Base-by-base conservation (phyloP, 2,329 filamentous ascomycete species). In the Blastomyces gilchristii region DNA sequence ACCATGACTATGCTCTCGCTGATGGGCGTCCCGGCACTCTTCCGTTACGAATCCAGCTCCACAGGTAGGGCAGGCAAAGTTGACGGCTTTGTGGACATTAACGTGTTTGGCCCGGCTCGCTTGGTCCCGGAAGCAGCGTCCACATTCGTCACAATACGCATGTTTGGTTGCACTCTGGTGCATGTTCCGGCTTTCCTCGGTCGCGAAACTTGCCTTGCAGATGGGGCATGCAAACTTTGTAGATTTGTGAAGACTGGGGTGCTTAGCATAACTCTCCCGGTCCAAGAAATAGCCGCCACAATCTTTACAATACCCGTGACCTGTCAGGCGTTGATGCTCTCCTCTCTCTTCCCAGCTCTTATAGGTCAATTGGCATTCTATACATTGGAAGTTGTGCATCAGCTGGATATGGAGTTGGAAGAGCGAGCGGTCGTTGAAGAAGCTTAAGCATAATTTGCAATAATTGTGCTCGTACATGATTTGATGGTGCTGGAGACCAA, bases 401-500 rank as follows among this genome's bases (percentile, higher is more conserved):
- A 62, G n/a, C 16, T 62, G 47, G 34, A 58, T 62, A 53, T 67
- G 66, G 37, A 41, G 57, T 18, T 63, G 12, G 14, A 64, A 53
- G 8, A 61, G n/a, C 7, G 22, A 58, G 8, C 41, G 18, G n/a
- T 66, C 63, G 14, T 47, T 57, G 43, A 67, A 67, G n/a, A 65
- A 67, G 22, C 62, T 60, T 12, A 59, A 53, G 31, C 66, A 67
- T 49, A 59, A 47, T 16, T 63, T 41, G 61, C 66, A 67, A 52
- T 65, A 68, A 25, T 64, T 65, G 53, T 68, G 66, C 16, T 57
- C 60, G 28, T 58, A 45, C 31, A 45, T 59, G 58, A 65, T 64
- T 50, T 68, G 66, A 39, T 67, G 66, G 50, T 65, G 65, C 3
- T 66, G 66, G 25, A 67, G 63, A 5, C 54, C 61, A 25, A 65